Conservation (phyloP, 345 rosid species). For the Brassica incana region DNA sequence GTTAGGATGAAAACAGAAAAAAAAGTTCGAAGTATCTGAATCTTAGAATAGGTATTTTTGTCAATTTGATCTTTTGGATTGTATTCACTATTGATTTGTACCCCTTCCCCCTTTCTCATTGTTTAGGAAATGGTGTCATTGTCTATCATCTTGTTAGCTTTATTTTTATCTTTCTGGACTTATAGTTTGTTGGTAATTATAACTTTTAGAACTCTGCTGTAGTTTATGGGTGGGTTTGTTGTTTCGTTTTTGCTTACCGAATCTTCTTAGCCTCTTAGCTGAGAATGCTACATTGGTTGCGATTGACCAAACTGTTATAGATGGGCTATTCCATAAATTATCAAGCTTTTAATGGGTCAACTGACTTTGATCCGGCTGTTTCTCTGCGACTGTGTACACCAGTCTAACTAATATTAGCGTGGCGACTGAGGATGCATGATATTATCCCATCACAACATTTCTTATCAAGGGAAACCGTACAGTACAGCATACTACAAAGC, state of each 20-base stretch:
- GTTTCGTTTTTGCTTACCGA: not conserved
- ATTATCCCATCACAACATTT: not conserved
- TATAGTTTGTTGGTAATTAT: not conserved
- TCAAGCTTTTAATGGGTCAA: not conserved
- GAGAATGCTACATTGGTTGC: not conserved
- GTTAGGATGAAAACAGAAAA: not conserved
- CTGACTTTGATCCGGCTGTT: not conserved
- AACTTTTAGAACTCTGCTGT: not conserved
- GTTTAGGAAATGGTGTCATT: conserved; percentile 1
- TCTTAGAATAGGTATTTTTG: conserved; percentile 5
- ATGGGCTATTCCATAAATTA: not conserved
- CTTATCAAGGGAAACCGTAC: not conserved
- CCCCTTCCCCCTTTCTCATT: not conserved
- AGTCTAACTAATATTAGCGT: not conserved
- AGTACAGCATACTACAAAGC: too few relatives aligned
- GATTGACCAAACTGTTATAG: not conserved
- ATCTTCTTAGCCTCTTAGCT: not conserved
- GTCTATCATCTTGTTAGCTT: not conserved
- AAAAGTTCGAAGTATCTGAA: too few relatives aligned
- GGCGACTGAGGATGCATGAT: not conserved
- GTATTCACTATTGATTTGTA: not conserved
- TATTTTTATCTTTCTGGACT: not conserved
- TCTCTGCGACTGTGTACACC: not conserved
- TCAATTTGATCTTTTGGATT: not conserved
- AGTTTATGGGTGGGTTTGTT: not conserved